Evolutionary conservation across 495 filamentous ascomycete species (phyloP).

Genomic region (Hypoxylon crocopeplum): DNA sequence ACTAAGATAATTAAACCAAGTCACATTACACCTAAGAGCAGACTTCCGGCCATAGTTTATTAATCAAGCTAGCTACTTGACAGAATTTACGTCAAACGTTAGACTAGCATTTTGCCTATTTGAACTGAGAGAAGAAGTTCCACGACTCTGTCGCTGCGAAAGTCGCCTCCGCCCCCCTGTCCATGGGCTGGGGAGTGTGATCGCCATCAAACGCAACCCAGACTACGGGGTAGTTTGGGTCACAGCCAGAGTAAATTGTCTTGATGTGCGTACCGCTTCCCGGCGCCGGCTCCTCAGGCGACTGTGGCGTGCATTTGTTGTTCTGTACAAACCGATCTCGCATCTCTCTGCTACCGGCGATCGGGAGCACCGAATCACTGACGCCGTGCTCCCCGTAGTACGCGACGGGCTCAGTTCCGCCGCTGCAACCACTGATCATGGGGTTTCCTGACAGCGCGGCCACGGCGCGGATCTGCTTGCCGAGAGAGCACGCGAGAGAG

Average conservation of each 20-base stretch:
- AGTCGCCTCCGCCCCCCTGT: slow-evolving; percentile 32
- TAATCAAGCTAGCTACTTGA: neutral
- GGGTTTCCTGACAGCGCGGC: slow-evolving; percentile 50
- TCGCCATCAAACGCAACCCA: slow-evolving; percentile 38
- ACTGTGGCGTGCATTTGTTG: slow-evolving; percentile 42
- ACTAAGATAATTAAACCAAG: no score
- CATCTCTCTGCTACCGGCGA: slow-evolving; percentile 45
- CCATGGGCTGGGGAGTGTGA: slow-evolving; percentile 37
- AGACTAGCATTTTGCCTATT: slow-evolving; percentile 1
- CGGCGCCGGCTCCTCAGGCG: slow-evolving; percentile 35
- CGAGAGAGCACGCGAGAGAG: slow-evolving; percentile 51
- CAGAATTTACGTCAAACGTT: neutral
- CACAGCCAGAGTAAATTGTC: slow-evolving; percentile 42
- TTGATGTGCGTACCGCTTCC: slow-evolving; percentile 41
- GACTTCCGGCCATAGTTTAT: neutral
- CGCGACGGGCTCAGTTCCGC: slow-evolving; percentile 49
- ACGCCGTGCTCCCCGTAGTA: slow-evolving; percentile 55
- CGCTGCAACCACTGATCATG: slow-evolving; percentile 49
- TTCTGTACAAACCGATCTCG: slow-evolving; percentile 49
- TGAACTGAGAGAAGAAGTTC: slow-evolving; percentile 45
- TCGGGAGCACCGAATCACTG: slow-evolving; percentile 46
- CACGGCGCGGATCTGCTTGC: slow-evolving; percentile 51
- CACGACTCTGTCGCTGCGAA: slow-evolving; percentile 45
- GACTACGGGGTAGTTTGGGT: slow-evolving; percentile 37
- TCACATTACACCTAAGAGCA: neutral